Percentiles rank a stretch among this genome's conserved stretches.
These are phyloP conservation scores for Fusarium sacchari DNA, from an alignment of 2,329 filamentous ascomycete genomes.

Conservation along the genomic window DNA sequence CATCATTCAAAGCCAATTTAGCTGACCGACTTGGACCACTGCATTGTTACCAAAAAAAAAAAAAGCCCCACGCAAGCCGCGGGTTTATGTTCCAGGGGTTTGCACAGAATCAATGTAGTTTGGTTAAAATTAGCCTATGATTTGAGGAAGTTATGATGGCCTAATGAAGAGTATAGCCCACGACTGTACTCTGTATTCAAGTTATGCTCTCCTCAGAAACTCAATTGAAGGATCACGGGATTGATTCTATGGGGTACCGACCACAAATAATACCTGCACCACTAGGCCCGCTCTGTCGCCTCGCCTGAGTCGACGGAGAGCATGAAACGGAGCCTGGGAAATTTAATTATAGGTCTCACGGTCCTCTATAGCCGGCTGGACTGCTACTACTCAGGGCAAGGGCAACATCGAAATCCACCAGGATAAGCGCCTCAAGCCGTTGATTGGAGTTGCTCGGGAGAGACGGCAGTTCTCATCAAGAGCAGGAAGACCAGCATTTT, in stretches of 20 bases:
- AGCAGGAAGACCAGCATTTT: constrained; percentile 9
- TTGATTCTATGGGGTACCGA: background rate
- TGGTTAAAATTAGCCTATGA: background rate
- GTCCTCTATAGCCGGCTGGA: background rate
- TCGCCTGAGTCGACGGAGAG: constrained; percentile 30
- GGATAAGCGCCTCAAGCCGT: constrained; percentile 21
- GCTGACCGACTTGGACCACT: constrained; percentile 21
- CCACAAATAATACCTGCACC: constrained; percentile 2
- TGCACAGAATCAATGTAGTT: background rate
- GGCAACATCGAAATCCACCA: constrained; percentile 28
- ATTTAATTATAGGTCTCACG: constrained; percentile 38
- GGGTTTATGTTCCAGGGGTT: background rate
- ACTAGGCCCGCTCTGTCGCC: constrained; percentile 26
- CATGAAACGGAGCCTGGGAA: constrained; percentile 34
- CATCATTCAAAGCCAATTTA: constrained; percentile 18
- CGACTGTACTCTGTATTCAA: background rate
- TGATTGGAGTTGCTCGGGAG: constrained; percentile 30
- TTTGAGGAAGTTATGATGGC: background rate
- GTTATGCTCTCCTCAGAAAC: background rate
- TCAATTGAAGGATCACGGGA: background rate
- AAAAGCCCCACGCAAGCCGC: constrained; percentile 26
- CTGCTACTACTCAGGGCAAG: constrained; percentile 13
- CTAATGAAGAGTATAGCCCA: background rate
- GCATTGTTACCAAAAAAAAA: constrained; percentile 2
- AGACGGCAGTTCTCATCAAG: constrained; percentile 29